These are phyloP conservation scores for Trifolium subterraneum DNA, from an alignment of 306 rosid genomes.

Conservation along the genomic window DNA sequence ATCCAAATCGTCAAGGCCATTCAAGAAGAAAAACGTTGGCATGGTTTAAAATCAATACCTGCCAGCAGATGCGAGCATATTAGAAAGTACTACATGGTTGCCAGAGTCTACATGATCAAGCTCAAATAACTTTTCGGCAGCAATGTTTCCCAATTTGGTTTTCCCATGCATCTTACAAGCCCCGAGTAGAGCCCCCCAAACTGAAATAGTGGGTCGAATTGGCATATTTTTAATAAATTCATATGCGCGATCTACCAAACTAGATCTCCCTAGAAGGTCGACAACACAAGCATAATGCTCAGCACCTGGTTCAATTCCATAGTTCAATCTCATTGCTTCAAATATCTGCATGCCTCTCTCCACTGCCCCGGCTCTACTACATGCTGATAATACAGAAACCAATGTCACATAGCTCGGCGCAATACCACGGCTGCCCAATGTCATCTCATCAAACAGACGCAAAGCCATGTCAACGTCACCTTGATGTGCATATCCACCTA, in stretches of 20 bases:
- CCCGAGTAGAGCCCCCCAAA: slow-evolving; percentile 90
- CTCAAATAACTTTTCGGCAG: slow-evolving; percentile 75
- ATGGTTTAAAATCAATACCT: slow-evolving; percentile 56
- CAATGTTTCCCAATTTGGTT: slow-evolving; percentile 74
- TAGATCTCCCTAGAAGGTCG: slow-evolving; percentile 81
- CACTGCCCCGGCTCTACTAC: slow-evolving; percentile 82
- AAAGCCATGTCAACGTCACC: slow-evolving; percentile 75
- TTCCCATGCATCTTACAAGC: slow-evolving; percentile 80
- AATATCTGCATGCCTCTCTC: slow-evolving; percentile 72
- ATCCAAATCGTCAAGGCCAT: neutral
- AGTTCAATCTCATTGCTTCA: slow-evolving; percentile 62
- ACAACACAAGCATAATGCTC: slow-evolving; percentile 91
- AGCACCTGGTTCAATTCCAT: slow-evolving; percentile 67
- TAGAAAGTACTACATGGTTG: slow-evolving; percentile 84
- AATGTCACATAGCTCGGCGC: slow-evolving; percentile 71
- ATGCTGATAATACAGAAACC: slow-evolving; percentile 75
- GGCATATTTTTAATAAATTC: slow-evolving; percentile 74
- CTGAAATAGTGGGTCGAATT: slow-evolving; percentile 65
- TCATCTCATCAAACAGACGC: slow-evolving; percentile 67
- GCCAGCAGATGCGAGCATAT: slow-evolving; percentile 80
- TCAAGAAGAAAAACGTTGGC: neutral
- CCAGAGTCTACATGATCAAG: slow-evolving; percentile 93
- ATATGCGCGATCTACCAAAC: slow-evolving; percentile 83
- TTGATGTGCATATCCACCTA: slow-evolving; percentile 76
- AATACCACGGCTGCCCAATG: slow-evolving; percentile 31